Conservation (phyloP, 2,329 filamentous ascomycete genomes). For the Fusarium sp. region DNA sequence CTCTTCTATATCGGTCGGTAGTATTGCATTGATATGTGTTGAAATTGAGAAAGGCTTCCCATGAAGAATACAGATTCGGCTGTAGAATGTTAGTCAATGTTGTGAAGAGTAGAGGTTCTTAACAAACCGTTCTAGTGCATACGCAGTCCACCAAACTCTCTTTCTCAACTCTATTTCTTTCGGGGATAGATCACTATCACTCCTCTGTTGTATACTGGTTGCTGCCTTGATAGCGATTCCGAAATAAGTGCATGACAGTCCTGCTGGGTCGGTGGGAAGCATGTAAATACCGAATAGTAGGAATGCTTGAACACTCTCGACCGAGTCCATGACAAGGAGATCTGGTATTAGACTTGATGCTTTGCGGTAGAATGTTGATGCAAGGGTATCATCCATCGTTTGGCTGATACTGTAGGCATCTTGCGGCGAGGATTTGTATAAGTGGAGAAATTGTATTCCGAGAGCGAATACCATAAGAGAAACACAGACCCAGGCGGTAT, state of each 20-base stretch:
- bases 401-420: constrained; percentile 19
- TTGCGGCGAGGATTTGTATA: constrained; percentile 5
- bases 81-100: constrained; percentile 4
- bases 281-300: constrained; percentile 36
- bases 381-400: constrained; percentile 32
- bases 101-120: too few species aligned
- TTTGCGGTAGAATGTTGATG: constrained; percentile 35
- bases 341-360: constrained; percentile 30
- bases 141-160: constrained; percentile 43
- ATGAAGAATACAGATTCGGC: constrained; percentile 40
- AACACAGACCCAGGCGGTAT: constrained; percentile 38
- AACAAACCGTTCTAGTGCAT: constrained; percentile 34
- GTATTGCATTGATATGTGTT: constrained; percentile 18
- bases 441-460: constrained; percentile 37
- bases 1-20: constrained; percentile 29
- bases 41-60: constrained; percentile 36
- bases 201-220: constrained; percentile 30
- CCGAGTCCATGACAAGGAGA: constrained; percentile 26
- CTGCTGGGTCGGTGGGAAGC: constrained; percentile 35
- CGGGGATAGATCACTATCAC: neutral
- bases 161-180: constrained; percentile 29
- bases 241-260: constrained; percentile 39
- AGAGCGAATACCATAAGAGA: constrained; percentile 39
- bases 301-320: constrained; percentile 37
- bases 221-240: constrained; percentile 38